Evolutionary conservation across 2,329 filamentous ascomycete genomes (phyloP).

Genomic region (Cordyceps cicadae): DNA sequence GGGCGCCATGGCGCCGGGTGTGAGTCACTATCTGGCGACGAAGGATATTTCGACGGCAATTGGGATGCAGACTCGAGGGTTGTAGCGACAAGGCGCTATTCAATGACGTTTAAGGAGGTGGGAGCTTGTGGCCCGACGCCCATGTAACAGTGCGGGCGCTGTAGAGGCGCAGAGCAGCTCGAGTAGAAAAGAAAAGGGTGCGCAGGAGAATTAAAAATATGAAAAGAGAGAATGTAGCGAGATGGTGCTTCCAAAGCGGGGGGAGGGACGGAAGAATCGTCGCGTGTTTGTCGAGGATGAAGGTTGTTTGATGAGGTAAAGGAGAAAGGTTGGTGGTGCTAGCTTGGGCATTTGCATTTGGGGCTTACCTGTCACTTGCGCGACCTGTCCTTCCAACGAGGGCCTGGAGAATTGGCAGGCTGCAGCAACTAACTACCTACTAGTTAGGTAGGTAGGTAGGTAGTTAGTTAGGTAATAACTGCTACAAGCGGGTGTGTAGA

Average conservation of each 20-base stretch:
- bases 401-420: neutral
- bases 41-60: neutral
- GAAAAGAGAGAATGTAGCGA: constrained; percentile 4
- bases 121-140: constrained; percentile 11
- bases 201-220: neutral
- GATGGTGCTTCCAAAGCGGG: constrained; percentile 4
- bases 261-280: constrained; percentile 13
- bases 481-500: too few relatives aligned
- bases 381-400: constrained; percentile 4
- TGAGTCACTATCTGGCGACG: constrained; percentile 10
- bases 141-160: constrained; percentile 9
- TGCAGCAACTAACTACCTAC: too few relatives aligned
- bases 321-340: constrained; percentile 6
- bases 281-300: constrained; percentile 10
- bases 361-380: constrained; percentile 12
- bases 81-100: neutral
- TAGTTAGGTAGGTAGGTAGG: too few relatives aligned
- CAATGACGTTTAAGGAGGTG: constrained; percentile 11
- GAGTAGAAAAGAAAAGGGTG: neutral
- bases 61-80: neutral
- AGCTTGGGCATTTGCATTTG: neutral
- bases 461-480: too few relatives aligned
- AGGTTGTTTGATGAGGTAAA: constrained; percentile 11
- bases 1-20: constrained; percentile 47
- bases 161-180: constrained; percentile 1